phyloP scores from a whole-genome alignment of 2,329 filamentous ascomycete genomes.

The Dendrostoma leiphaemia region DNA sequence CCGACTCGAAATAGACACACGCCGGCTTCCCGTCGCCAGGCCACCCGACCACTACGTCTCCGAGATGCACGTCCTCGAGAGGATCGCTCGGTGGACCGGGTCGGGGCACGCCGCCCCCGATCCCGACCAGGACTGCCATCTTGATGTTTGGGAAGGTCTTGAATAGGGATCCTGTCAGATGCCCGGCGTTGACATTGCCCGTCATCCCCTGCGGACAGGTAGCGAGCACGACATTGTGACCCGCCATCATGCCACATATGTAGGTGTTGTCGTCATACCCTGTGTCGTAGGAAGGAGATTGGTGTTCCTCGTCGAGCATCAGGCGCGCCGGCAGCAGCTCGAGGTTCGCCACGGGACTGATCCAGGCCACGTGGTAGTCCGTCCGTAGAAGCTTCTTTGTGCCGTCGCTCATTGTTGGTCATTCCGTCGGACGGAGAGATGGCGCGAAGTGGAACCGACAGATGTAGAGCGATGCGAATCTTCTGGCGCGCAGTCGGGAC shows the following conservation, averaged over 20 bases:
- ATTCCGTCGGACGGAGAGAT: too few relatives aligned
- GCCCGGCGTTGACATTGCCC: constrained; percentile 17
- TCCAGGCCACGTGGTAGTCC: constrained; percentile 20
- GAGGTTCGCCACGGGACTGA: constrained; percentile 13
- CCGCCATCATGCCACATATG: constrained; percentile 9
- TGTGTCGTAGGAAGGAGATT: constrained; percentile 9
- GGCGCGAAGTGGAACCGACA: too few relatives aligned
- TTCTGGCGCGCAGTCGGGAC: too few relatives aligned
- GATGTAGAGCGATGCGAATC: too few relatives aligned
- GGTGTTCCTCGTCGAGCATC: constrained; percentile 21
- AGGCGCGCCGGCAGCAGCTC: constrained; percentile 18
- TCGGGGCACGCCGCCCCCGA: constrained; percentile 15
- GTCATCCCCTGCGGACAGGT: constrained; percentile 9
- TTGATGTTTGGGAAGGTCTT: constrained; percentile 19
- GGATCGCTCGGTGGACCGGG: neutral
- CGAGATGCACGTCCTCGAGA: constrained; percentile 1
- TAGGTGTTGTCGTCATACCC: constrained; percentile 19
- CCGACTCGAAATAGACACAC: constrained; percentile 27
- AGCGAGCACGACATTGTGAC: constrained; percentile 20
- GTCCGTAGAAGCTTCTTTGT: too few relatives aligned
- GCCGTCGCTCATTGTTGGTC: too few relatives aligned
- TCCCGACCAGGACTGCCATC: constrained; percentile 18
- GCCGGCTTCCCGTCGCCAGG: constrained; percentile 24
- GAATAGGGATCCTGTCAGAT: constrained; percentile 10
- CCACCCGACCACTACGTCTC: constrained; percentile 18